Conservation (phyloP, 2,329 filamentous ascomycete genomes). For the Sclerotinia spermophila region DNA sequence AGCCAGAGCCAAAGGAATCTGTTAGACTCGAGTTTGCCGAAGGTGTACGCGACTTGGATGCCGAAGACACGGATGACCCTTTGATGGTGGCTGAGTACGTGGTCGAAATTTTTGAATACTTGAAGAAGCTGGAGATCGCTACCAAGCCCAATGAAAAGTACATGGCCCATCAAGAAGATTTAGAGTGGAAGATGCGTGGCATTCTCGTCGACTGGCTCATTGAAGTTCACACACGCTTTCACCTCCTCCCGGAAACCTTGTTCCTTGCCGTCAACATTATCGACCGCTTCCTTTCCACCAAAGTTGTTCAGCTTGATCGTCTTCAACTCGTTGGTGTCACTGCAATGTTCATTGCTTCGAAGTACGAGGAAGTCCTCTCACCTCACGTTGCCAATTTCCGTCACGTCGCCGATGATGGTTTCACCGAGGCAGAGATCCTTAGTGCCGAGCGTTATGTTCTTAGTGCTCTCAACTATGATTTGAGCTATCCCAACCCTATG, state of each 20-base stretch:
- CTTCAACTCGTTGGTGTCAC: slow-evolving; percentile 96
- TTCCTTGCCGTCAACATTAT: slow-evolving; percentile 98
- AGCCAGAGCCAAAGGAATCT: slow-evolving; percentile 30
- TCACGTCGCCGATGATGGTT: slow-evolving; percentile 94
- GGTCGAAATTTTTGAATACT: slow-evolving; percentile 94
- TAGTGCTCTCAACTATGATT: slow-evolving; percentile 86
- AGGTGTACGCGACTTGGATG: slow-evolving; percentile 66
- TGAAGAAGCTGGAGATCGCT: slow-evolving; percentile 76
- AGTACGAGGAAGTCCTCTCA: slow-evolving; percentile 97
- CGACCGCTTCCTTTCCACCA: slow-evolving; percentile 92
- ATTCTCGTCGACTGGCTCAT: slow-evolving; percentile 98
- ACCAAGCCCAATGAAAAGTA: slow-evolving; percentile 88
- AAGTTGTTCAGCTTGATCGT: slow-evolving; percentile 93
- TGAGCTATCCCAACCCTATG: slow-evolving; percentile 99
- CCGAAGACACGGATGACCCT: slow-evolving; percentile 86
- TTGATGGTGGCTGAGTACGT: slow-evolving; percentile 98
- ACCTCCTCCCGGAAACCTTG: slow-evolving; percentile 89
- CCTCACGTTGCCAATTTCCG: slow-evolving; percentile 97
- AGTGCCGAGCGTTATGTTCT: slow-evolving; percentile 96
- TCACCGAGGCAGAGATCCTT: slow-evolving; percentile 90
- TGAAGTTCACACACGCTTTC: slow-evolving; percentile 95
- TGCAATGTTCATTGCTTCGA: slow-evolving; percentile 98
- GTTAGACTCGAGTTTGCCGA: slow-evolving; percentile 34
- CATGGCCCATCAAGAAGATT: slow-evolving; percentile 89
- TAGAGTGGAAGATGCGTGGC: slow-evolving; percentile 98